Base-by-base conservation (phyloP, 495 filamentous ascomycete genomes). In the Penicillium alfredii region DNA sequence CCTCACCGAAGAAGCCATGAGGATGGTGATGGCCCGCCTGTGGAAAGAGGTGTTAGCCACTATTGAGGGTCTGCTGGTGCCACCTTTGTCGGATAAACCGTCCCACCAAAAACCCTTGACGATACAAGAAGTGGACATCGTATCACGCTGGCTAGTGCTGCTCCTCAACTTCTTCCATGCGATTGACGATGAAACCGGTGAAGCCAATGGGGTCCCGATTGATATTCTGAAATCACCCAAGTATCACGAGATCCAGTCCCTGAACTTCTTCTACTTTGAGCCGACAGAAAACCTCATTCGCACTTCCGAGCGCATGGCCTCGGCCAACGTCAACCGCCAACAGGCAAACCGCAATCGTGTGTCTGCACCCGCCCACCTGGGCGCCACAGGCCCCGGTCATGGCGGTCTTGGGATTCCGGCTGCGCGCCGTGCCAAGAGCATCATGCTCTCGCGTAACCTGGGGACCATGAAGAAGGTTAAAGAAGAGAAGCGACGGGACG, bases 221-320 rank as follows among this genome's bases (percentile, higher is more conserved):
- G 88, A 94, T 58, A 81, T 96, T 15, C 74, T 99, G 49, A 93
- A 88, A 62, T 92, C 84, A 35, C 86, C 92, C 46, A 99, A 99
- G 75, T 97, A 94, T 67, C 89, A 95, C 66, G 93, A 99, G 53
- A 81, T 99, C 39, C 84, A 88, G 49, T 84, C 81, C 38, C 73
- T 99, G 33, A 92, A 94, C 68, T 99, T 96, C 73, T 97, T 97
- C 74, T 97, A 99, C 67, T 90, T 90, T 57, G 90, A 97, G 51
- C 72, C 78, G 12, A 94, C 93, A 9, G 88, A 93, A 37, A 86
- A 83, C 48, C 76, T 99, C 5, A 88, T 96, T 41, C 84, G 90
- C 21, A 92, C 82, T 4, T 93, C 85, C 3, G 93, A 97, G 62
- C 77, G 84, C 31, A 99, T 99, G 85, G 92, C 90, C 9, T 82